Conservation (phyloP, 2,329 filamentous ascomycete genomes). For the Epichloe typhina region DNA sequence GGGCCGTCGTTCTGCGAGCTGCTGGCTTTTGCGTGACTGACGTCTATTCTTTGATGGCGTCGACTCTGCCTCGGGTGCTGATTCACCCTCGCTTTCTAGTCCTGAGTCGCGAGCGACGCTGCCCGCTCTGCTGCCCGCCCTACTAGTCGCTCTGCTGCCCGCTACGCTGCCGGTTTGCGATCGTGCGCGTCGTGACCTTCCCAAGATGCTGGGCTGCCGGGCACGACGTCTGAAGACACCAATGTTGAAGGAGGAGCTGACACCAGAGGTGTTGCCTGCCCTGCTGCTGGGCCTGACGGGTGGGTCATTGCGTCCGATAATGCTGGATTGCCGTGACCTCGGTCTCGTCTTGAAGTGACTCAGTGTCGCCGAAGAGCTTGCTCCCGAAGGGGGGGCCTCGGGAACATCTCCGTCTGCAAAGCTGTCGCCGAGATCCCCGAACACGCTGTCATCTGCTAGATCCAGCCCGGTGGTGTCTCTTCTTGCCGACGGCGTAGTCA, state of each 20-base stretch:
- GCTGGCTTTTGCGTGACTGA: conserved; percentile 20
- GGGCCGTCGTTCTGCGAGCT: conserved; percentile 10
- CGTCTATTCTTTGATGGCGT: conserved; percentile 43
- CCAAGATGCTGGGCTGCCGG: conserved; percentile 49
- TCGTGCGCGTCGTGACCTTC: conserved; percentile 32
- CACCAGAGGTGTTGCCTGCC: conserved; percentile 31
- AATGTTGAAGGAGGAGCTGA: conserved; percentile 40
- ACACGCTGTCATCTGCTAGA: conserved; percentile 32
- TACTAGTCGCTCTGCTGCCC: conserved; percentile 3
- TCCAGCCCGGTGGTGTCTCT: conserved; percentile 35
- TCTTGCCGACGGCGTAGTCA: conserved; percentile 20
- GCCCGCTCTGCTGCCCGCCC: conserved; percentile 9
- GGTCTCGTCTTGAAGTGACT: conserved; percentile 29
- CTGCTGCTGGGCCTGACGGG: conserved; percentile 41
- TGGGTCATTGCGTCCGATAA: conserved; percentile 35
- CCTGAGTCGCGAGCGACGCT: conserved; percentile 19
- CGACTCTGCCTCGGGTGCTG: conserved; percentile 55
- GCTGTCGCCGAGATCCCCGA: conserved; percentile 30
- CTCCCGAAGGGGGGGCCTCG: conserved; percentile 24
- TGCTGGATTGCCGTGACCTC: conserved; percentile 34
- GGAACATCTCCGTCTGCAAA: conserved; percentile 27
- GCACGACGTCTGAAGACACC: conserved; percentile 43
- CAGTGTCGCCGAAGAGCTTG: conserved; percentile 33
- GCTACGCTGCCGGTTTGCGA: conserved; percentile 14
- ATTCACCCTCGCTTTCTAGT: conserved; percentile 29